Percentiles rank a stretch among this genome's conserved stretches.
Conservation (phyloP, 2,329 filamentous ascomycete species). For the Colletotrichum gloeosporioides region DNA sequence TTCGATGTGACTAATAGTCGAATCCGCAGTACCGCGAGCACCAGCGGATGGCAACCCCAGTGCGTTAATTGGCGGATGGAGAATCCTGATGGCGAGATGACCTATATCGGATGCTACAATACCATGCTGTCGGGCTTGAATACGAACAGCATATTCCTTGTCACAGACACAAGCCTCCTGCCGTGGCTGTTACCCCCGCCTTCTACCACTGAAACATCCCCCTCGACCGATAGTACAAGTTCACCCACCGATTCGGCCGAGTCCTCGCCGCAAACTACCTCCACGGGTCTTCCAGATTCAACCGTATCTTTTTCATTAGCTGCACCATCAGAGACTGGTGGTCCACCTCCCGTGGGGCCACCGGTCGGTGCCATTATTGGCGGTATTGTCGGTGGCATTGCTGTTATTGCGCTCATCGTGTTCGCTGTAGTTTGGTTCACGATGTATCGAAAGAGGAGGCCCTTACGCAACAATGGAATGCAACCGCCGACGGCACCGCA, state of each 20-base stretch:
- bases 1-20: neutral
- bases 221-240: neutral
- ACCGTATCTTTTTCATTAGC: neutral
- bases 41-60: neutral
- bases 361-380: slow-evolving; percentile 38
- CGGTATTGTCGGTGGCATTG: slow-evolving; percentile 40
- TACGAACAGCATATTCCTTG: neutral
- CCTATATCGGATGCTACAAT: neutral
- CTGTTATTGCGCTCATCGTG: slow-evolving; percentile 31
- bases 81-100: neutral
- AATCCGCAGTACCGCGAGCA: neutral
- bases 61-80: neutral
- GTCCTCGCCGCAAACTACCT: neutral
- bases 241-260: neutral
- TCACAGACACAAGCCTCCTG: neutral
- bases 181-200: neutral
- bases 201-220: neutral
- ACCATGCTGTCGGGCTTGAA: neutral
- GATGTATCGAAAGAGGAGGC: slow-evolving; percentile 26
- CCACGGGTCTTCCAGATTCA: neutral
- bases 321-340: neutral
- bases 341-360: neutral
- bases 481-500: neutral
- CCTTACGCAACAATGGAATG: neutral
- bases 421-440: slow-evolving; percentile 30